A percentile compares a stretch with the other conserved stretches of the same genome.
phyloP scores from a whole-genome alignment of 352 stramenopile genomes.

The Phytophthora tubulina region DNA sequence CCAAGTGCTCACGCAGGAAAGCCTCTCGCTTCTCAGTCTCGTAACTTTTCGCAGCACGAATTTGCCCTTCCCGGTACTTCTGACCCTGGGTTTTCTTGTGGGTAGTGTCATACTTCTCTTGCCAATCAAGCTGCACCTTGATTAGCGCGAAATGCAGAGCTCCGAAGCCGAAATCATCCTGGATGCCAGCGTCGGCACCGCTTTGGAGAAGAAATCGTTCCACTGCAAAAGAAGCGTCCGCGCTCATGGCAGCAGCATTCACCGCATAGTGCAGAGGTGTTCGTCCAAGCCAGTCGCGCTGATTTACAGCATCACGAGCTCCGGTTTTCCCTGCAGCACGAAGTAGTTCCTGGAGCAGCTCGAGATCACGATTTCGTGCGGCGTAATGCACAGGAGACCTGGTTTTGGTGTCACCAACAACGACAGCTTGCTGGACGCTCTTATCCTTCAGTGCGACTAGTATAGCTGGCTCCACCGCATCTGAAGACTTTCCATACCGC shows the following conservation, averaged over 20 bases:
- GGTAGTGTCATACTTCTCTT: conserved; percentile 55
- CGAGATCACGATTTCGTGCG: conserved; percentile 67
- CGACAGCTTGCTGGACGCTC: conserved; percentile 54
- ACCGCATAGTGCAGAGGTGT: conserved; percentile 81
- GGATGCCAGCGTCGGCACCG: conserved; percentile 59
- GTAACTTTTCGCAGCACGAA: conserved; percentile 35
- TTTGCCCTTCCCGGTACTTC: conserved; percentile 49
- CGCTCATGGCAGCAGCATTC: conserved; percentile 70
- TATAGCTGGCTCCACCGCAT: conserved; percentile 53
- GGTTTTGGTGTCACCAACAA: conserved; percentile 53
- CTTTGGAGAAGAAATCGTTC: conserved; percentile 74
- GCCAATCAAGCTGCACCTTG: conserved; percentile 80
- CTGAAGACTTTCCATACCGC: conserved; percentile 1
- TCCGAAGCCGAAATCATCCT: conserved; percentile 69
- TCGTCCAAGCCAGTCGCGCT: conserved; percentile 54
- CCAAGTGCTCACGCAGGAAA: conserved; percentile 53
- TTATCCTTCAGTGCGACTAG: conserved; percentile 59
- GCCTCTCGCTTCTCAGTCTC: conserved; percentile 56
- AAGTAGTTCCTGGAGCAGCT: conserved; percentile 63
- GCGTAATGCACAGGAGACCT: conserved; percentile 72
- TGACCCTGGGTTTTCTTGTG: conserved; percentile 36
- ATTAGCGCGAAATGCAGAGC: conserved; percentile 75
- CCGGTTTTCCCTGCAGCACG: conserved; percentile 45
- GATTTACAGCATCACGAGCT: conserved; percentile 54
- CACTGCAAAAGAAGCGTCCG: conserved; percentile 82